Evolutionary conservation across 352 stramenopile genomes (phyloP), one percentile per base, ranked within the genome.

Genomic region (Stramenopiles sp.): DNA sequence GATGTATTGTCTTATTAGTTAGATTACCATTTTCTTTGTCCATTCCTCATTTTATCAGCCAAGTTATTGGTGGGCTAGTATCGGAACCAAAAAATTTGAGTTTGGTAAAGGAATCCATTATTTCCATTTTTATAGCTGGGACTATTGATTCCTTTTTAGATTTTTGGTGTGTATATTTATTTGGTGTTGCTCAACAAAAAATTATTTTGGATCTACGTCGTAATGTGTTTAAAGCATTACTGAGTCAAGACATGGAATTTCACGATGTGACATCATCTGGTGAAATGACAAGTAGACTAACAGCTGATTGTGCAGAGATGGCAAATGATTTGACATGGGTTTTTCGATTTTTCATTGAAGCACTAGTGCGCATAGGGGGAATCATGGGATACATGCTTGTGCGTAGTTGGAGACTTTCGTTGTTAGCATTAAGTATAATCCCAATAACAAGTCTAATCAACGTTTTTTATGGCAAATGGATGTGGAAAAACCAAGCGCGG

Each of bases 1-100:
- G 87, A 63, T 89, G 88, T 78, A 74, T 84, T 63, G 86, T 87
- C 0, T 82, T 91, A 13, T 82, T 91, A 53, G 83, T 90, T 29
- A 80, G 87, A 63, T 80, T 91, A n/a, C 87, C 87, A 20, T 91
- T 90, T 81, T 88, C 83, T 0, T 80, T 91, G 20, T 81, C 82
- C 0, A 88, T 89, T 78, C 87, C 87, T 69, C 87, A 91, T 79
- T 91, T 91, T 83, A 85, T 90, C 23, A 85, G 84, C 38, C 85
- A 85, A 31, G 86, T 85, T 1, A 80, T 91, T 30, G 84, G 84
- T 73, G 83, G 38, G 4, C 38, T 53, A 53, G 38, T 53, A 53
- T 4, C 38, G 4, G 38, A 13, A 53, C 38, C 38, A 13, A 53
- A 13, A 13, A 53, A 53, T 13, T 13, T 53, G 38, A 53, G 38